Evolutionary conservation across 306 rosid species (phyloP).

Genomic region (Arachis stenosperma): DNA sequence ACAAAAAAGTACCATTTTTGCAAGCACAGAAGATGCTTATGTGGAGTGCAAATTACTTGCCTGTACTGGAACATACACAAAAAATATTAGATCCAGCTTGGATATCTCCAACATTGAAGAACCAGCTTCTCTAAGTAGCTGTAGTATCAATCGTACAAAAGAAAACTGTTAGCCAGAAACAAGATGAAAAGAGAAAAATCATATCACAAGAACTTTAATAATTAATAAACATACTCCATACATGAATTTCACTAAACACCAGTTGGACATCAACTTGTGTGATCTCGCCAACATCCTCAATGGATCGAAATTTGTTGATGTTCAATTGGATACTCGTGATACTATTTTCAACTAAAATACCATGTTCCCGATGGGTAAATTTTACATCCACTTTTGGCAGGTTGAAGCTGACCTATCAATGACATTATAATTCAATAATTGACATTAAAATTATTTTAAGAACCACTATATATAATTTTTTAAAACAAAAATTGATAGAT

Average conservation of each 20-base stretch:
- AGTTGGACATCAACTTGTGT: slow-evolving; percentile 81
- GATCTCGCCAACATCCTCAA: slow-evolving; percentile 70
- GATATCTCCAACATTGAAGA: slow-evolving; percentile 81
- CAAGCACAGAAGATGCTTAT: slow-evolving; percentile 16
- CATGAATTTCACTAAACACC: slow-evolving; percentile 88
- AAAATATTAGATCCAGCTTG: slow-evolving; percentile 60
- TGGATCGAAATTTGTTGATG: slow-evolving; percentile 61
- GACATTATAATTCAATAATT: slow-evolving; percentile 32
- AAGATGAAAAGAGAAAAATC: slow-evolving; percentile 20
- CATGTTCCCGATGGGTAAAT: slow-evolving; percentile 67
- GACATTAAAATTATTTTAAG: slow-evolving; percentile 26
- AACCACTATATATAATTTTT: slow-evolving; percentile 2
- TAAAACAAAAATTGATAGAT: not conserved
- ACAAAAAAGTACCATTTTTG: slow-evolving; percentile 7
- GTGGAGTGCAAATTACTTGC: slow-evolving; percentile 47
- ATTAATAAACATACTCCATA: slow-evolving; percentile 48
- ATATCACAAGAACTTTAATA: slow-evolving; percentile 33
- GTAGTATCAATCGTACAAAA: slow-evolving; percentile 37
- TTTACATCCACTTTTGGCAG: slow-evolving; percentile 70
- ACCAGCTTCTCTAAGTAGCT: slow-evolving; percentile 84
- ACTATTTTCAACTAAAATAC: slow-evolving; percentile 68
- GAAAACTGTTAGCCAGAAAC: slow-evolving; percentile 42
- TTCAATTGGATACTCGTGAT: slow-evolving; percentile 78
- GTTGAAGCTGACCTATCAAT: slow-evolving; percentile 73
- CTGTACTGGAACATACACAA: slow-evolving; percentile 72